Evolutionary conservation across 495 filamentous ascomycete genomes (phyloP).

Genomic region (Hypoxylon fuscum): DNA sequence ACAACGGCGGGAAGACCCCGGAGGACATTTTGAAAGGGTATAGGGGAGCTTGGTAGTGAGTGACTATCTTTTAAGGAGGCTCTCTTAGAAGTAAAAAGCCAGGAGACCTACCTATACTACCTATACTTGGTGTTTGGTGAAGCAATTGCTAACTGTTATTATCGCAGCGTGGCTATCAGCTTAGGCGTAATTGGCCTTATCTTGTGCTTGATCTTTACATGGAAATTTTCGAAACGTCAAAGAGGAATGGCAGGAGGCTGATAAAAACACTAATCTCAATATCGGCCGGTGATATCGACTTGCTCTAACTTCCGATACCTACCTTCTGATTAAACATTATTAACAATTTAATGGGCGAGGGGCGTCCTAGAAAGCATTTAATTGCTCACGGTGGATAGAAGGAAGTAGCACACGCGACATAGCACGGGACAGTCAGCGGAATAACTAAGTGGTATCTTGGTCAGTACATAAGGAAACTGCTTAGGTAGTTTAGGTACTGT

Average conservation of each 20-base stretch:
- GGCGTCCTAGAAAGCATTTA: not conserved
- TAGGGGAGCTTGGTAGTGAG: slow-evolving; percentile 49
- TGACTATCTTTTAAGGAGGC: no score
- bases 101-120: no score
- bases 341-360: slow-evolving; percentile 9
- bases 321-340: no score
- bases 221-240: slow-evolving; percentile 39
- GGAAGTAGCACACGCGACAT: slow-evolving; percentile 11
- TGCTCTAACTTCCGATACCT: no score
- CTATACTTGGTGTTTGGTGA: not conserved
- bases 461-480: not conserved
- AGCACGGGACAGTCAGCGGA: not conserved
- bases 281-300: no score
- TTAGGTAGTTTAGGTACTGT: not conserved
- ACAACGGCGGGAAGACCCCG: slow-evolving; percentile 43
- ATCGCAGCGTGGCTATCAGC: slow-evolving; percentile 33
- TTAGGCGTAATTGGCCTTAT: slow-evolving; percentile 39
- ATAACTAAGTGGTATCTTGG: not conserved
- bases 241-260: slow-evolving; percentile 2
- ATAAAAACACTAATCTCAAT: not conserved
- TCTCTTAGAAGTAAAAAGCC: no score
- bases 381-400: no score
- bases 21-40: slow-evolving; percentile 52
- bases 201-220: slow-evolving; percentile 36
- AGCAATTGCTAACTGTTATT: slow-evolving; percentile 11